Evolutionary conservation across 2,329 filamentous ascomycete species (phyloP).

Genomic region (Colletotrichum tabaci): DNA sequence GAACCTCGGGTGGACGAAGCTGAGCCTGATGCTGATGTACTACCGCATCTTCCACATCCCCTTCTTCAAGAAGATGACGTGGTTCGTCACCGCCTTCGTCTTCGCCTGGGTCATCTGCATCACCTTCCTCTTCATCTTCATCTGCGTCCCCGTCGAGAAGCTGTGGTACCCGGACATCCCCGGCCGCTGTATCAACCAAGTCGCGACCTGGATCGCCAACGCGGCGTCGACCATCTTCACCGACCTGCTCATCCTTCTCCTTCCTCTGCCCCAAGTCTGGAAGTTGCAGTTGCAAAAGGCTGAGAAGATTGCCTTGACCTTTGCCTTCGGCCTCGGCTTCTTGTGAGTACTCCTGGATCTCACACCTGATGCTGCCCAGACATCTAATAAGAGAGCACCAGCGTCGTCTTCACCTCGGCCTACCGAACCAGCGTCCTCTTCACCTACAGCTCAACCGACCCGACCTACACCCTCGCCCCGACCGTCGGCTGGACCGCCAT

Average conservation of each 20-base stretch:
- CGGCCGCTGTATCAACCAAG: slow-evolving; percentile 64
- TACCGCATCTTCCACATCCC: slow-evolving; percentile 64
- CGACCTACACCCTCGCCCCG: slow-evolving; percentile 62
- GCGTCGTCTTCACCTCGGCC: slow-evolving; percentile 63
- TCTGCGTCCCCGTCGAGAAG: slow-evolving; percentile 65
- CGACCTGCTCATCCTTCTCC: slow-evolving; percentile 60
- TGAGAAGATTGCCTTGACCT: slow-evolving; percentile 60
- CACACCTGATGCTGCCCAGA: fast-evolving
- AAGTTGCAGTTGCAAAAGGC: slow-evolving; percentile 56
- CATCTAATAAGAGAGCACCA: slow-evolving; percentile 36
- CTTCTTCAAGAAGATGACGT: slow-evolving; percentile 59
- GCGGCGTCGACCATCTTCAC: slow-evolving; percentile 63
- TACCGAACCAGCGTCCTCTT: slow-evolving; percentile 65
- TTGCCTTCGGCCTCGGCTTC: slow-evolving; percentile 61
- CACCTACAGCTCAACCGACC: slow-evolving; percentile 56
- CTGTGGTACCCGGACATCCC: slow-evolving; percentile 62
- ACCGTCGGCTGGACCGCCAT: slow-evolving; percentile 64
- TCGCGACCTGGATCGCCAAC: slow-evolving; percentile 66
- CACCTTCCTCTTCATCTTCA: slow-evolving; percentile 66
- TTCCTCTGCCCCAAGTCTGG: slow-evolving; percentile 64
- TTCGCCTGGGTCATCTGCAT: slow-evolving; percentile 64
- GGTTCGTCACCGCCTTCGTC: slow-evolving; percentile 58
- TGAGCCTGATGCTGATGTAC: slow-evolving; percentile 67
- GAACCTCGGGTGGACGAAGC: slow-evolving; percentile 65
- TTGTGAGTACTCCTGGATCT: slow-evolving; percentile 52